phyloP scores from a whole-genome alignment of 768 basidiomycete species.

The Boletus rufocinnamomeus region DNA sequence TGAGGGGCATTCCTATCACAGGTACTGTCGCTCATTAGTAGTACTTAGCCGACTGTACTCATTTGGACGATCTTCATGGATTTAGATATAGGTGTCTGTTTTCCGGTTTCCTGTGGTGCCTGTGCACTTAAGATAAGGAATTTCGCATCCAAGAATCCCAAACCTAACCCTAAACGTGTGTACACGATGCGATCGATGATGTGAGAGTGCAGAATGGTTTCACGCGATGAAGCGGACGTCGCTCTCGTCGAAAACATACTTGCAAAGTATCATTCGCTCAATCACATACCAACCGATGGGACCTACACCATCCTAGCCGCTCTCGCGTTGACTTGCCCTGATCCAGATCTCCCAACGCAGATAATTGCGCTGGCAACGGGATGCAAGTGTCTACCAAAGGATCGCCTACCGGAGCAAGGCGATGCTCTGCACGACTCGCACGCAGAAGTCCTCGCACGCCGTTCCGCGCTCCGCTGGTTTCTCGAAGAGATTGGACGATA shows the following conservation, averaged over 20 bases:
- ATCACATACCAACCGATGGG: constrained; percentile 50
- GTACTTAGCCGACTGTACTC: no score
- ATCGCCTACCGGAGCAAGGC: constrained; percentile 61
- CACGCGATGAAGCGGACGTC: constrained; percentile 18
- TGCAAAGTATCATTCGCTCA: constrained; percentile 45
- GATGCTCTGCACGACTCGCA: constrained; percentile 88
- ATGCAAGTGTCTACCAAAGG: constrained; percentile 78
- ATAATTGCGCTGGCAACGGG: constrained; percentile 78
- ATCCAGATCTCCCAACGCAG: constrained; percentile 37
- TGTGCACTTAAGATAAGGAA: no score
- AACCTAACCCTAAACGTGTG: no score
- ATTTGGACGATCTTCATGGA: no score
- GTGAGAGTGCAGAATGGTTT: not conserved
- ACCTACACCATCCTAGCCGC: constrained; percentile 68
- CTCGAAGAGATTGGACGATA: constrained; percentile 59
- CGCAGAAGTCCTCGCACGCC: constrained; percentile 88
- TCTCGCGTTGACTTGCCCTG: constrained; percentile 47
- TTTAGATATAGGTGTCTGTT: no score
- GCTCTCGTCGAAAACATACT: constrained; percentile 42
- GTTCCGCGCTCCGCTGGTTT: constrained; percentile 78
- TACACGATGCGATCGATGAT: no score
- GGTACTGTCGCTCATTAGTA: no score
- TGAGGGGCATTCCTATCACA: no score
- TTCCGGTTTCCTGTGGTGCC: no score
- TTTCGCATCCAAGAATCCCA: no score